Evolutionary conservation across 192 early-diverging fungal species (phyloP).

Genomic region (Backusella westeae): DNA sequence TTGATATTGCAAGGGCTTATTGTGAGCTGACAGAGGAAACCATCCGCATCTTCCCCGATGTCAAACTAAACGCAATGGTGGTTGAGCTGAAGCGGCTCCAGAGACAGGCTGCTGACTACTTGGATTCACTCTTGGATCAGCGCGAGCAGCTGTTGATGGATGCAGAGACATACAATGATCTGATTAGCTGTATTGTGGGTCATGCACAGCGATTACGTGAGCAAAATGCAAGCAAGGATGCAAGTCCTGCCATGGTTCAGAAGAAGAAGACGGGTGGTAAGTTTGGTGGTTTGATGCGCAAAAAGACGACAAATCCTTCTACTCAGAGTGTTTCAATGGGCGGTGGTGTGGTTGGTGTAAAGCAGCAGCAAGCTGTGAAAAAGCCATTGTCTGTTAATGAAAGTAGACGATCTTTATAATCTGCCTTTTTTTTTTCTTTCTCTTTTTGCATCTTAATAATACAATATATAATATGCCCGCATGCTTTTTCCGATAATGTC

Average conservation of each 20-base stretch:
- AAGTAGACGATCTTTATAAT: conserved; percentile 24
- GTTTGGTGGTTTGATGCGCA: conserved; percentile 9
- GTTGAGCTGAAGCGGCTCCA: conserved; percentile 41
- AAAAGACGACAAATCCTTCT: neutral
- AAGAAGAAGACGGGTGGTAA: conserved; percentile 25
- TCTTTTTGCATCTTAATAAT: neutral
- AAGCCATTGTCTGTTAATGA: conserved; percentile 9
- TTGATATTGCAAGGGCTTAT: conserved; percentile 41
- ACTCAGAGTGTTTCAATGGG: conserved; percentile 29
- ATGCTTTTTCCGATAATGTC: neutral
- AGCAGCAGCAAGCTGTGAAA: neutral
- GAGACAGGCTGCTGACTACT: conserved; percentile 50
- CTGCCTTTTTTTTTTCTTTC: neutral
- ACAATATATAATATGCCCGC: neutral
- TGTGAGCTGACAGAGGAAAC: conserved; percentile 46
- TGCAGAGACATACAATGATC: conserved; percentile 58
- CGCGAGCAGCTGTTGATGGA: conserved; percentile 61
- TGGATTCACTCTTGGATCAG: conserved; percentile 57
- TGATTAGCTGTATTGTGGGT: conserved; percentile 59
- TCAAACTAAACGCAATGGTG: conserved; percentile 49
- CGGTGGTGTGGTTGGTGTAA: conserved; percentile 35
- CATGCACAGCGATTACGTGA: conserved; percentile 47
- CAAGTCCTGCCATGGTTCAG: conserved; percentile 35
- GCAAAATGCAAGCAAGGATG: conserved; percentile 29
- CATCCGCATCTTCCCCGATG: conserved; percentile 45